Evolutionary conservation across 1,139 yeast genomes (phyloP).

Genomic region (Lodderomyces margitis): DNA sequence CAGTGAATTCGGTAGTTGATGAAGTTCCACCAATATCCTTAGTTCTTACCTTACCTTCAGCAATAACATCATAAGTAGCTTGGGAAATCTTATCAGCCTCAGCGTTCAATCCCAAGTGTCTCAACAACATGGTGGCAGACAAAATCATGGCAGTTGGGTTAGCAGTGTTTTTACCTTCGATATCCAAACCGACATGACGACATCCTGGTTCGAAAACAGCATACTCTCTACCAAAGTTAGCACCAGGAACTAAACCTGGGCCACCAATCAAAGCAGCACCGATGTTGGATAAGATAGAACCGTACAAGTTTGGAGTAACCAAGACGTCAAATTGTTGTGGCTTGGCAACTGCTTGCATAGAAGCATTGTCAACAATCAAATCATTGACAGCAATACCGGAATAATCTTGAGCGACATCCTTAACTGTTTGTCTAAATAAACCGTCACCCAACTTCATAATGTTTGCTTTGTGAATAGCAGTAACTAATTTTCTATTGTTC

Average conservation of each 20-base stretch:
- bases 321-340: slow-evolving; percentile 98
- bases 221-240: slow-evolving; percentile 95
- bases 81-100: slow-evolving; percentile 82
- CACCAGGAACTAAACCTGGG: slow-evolving; percentile 98
- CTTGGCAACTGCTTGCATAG: slow-evolving; percentile 98
- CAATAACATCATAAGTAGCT: slow-evolving; percentile 87
- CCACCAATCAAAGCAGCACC: slow-evolving; percentile 99
- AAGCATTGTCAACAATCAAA: slow-evolving; percentile 97
- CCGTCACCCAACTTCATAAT: slow-evolving; percentile 99
- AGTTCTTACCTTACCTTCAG: slow-evolving; percentile 80
- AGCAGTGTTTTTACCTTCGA: slow-evolving; percentile 90
- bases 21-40: slow-evolving; percentile 86
- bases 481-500: slow-evolving; percentile 88
- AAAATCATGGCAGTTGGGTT: slow-evolving; percentile 98
- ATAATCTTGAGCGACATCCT: slow-evolving; percentile 87
- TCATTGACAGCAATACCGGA: slow-evolving; percentile 83
- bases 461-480: slow-evolving; percentile 98
- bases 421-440: slow-evolving; percentile 90
- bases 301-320: slow-evolving; percentile 97
- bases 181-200: slow-evolving; percentile 98
- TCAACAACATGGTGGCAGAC: slow-evolving; percentile 85
- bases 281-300: slow-evolving; percentile 94
- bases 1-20: slow-evolving; percentile 91
- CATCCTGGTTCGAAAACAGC: slow-evolving; percentile 99
- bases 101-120: slow-evolving; percentile 86